These are phyloP conservation scores for Magnusiomyces fungicola DNA, from an alignment of 1,139 yeast genomes.

Conservation along the genomic window DNA sequence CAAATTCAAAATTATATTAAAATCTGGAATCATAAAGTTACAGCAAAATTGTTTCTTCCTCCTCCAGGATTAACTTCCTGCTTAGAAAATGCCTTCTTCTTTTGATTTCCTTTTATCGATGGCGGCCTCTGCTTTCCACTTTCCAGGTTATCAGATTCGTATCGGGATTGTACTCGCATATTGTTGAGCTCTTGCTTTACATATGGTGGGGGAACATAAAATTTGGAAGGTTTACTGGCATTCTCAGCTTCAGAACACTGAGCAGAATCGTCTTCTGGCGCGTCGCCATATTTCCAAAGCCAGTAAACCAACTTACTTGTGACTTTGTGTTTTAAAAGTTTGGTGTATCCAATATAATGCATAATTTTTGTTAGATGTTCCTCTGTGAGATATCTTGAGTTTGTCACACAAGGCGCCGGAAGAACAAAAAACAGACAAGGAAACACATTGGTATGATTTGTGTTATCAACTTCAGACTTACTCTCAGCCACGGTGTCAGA, in stretches of 20 bases:
- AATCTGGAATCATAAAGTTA: conserved; percentile 11
- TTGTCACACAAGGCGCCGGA: conserved; percentile 78
- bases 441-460: conserved; percentile 1
- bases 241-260: no score
- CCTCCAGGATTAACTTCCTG: conserved; percentile 25
- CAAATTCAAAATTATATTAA: no score
- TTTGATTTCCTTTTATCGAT: background rate
- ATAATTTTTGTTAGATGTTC: conserved; percentile 42
- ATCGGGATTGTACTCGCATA: background rate
- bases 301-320: conserved; percentile 76
- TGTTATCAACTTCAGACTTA: conserved; percentile 10
- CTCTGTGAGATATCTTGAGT: conserved; percentile 69
- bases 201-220: background rate
- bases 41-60: conserved; percentile 25
- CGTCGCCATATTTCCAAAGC: conserved; percentile 35
- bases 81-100: conserved; percentile 19
- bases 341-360: conserved; percentile 50
- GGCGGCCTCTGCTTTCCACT: background rate
- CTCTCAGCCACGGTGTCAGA: background rate
- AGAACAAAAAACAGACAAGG: conserved; percentile 63
- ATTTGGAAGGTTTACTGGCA: no score
- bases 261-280: background rate
- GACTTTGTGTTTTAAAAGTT: conserved; percentile 41
- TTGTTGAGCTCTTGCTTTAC: background rate
- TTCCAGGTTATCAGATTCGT: background rate